Base-by-base conservation (phyloP, 345 rosid genomes). In the Aquilaria malaccensis region DNA sequence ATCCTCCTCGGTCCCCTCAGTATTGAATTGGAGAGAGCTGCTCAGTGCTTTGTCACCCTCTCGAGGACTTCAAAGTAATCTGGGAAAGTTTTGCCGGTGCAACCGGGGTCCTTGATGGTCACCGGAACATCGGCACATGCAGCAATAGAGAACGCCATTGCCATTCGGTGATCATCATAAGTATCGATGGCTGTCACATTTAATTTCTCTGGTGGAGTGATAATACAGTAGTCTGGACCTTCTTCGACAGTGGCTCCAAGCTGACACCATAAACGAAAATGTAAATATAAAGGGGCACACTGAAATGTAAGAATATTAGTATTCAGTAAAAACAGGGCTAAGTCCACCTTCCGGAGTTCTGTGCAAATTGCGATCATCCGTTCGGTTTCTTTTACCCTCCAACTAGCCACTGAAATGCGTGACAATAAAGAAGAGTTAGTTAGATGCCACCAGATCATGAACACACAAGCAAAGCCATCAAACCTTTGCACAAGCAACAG, bases 311-410 rank as follows among this genome's bases (percentile, higher is more conserved):
- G 31, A 15, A 22, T 13, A 14, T 15, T 57, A 1, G 2, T 2
- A 32, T 37, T 37, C 14, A 60, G 47, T 11, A 7, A 7, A 65
- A 11, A 41, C 52, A 15, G 30, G 58, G 14, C n/a, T 12, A 48
- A 54, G 57, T 7, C 67, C 57, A 86, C 99, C 94, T 91, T 91
- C 71, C 91, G 63, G 43, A 95, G 89, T 61, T 95, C 99, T 3
- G 97, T 95, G 87, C 95, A 95, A 65, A 95, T 75, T 3, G 99
- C 97, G 64, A 95, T 79, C 99, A 95, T 95, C 45, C 97, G 72
- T 71, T 95, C 97, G 0, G 96, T 95, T 74, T 95, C 99, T 75
- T 95, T 95, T 70, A 91, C 99, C 70, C 99, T 85, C 99, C 99
- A 91, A 74, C 99, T 95, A 52, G 97, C 97, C 79, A 95, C 97